phyloP scores from a whole-genome alignment of 345 rosid species.

The Carallia brachiata region DNA sequence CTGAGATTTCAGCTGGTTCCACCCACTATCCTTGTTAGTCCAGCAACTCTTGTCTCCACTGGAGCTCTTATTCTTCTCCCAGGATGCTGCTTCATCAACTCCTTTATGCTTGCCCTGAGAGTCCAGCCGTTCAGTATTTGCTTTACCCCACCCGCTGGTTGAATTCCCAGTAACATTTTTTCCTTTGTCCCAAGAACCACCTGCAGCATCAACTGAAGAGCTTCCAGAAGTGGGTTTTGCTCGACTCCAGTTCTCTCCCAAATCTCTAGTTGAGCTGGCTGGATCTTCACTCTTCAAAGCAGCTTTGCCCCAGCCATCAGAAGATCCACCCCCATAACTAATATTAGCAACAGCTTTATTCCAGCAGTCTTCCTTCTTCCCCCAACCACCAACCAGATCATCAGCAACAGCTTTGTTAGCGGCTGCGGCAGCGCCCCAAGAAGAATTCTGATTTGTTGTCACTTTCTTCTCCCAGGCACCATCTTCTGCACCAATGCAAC shows the following conservation, averaged over 20 bases:
- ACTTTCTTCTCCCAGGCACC: constrained; percentile 43
- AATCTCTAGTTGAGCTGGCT: constrained; percentile 20
- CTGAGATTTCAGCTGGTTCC: constrained; percentile 16
- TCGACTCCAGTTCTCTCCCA: constrained; percentile 37
- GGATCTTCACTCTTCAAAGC: constrained; percentile 21
- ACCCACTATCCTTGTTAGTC: constrained; percentile 1
- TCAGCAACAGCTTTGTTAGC: constrained; percentile 31
- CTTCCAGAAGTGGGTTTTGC: constrained; percentile 21
- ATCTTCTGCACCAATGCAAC: constrained; percentile 31
- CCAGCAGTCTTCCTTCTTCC: constrained; percentile 45
- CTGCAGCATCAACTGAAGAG: constrained; percentile 34
- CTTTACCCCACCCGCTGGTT: constrained; percentile 26
- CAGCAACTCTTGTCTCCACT: constrained; percentile 1
- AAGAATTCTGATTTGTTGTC: constrained; percentile 35
- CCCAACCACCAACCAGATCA: constrained; percentile 46
- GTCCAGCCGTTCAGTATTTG: constrained; percentile 10
- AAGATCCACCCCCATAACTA: constrained; percentile 31
- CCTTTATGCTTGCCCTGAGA: constrained; percentile 30
- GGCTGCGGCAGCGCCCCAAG: constrained; percentile 53
- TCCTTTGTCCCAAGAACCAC: constrained; percentile 36
- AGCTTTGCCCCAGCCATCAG: constrained; percentile 53
- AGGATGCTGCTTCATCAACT: constrained; percentile 20
- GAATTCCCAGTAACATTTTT: constrained; percentile 19
- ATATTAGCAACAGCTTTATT: constrained; percentile 41
- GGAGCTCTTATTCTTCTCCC: constrained; percentile 19